Evolutionary conservation across 2,329 filamentous ascomycete genomes (phyloP).

Genomic region (Phyllosticta citriasiana): DNA sequence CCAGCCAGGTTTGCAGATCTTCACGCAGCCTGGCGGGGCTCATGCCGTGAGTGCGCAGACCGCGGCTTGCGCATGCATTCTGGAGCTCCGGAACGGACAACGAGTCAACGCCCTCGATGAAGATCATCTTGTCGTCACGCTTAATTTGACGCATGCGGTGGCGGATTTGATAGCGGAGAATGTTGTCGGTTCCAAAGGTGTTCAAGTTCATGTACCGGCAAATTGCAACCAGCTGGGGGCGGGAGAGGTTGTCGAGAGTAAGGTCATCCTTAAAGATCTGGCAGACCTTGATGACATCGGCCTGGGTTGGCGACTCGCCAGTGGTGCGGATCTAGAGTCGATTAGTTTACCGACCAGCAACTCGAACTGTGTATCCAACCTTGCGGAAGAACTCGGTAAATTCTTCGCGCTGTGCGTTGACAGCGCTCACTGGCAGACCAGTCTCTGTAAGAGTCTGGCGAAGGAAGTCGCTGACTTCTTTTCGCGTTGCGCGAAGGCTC

Average conservation of each 20-base stretch:
- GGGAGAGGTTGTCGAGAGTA: slow-evolving; percentile 90
- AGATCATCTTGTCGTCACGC: slow-evolving; percentile 90
- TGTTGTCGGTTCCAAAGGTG: slow-evolving; percentile 93
- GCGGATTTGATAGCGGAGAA: slow-evolving; percentile 93
- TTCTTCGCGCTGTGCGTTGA: slow-evolving; percentile 82
- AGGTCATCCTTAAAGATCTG: slow-evolving; percentile 98
- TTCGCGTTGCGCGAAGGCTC: slow-evolving; percentile 71
- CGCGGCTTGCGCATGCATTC: slow-evolving; percentile 81
- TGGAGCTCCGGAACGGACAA: slow-evolving; percentile 91
- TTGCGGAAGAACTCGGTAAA: slow-evolving; percentile 97
- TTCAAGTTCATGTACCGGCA: slow-evolving; percentile 98
- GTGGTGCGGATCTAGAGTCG: slow-evolving; percentile 51
- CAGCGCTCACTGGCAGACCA: slow-evolving; percentile 76
- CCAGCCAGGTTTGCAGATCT: slow-evolving; percentile 88
- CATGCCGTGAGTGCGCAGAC: slow-evolving; percentile 84
- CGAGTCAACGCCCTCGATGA: slow-evolving; percentile 84
- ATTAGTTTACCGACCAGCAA: slow-evolving; percentile 1
- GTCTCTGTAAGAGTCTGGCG: slow-evolving; percentile 83
- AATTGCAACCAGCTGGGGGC: slow-evolving; percentile 93
- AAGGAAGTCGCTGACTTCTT: slow-evolving; percentile 87
- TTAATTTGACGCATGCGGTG: slow-evolving; percentile 99
- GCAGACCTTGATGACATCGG: slow-evolving; percentile 97
- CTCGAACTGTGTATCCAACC: slow-evolving; percentile 35
- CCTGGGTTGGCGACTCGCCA: slow-evolving; percentile 74
- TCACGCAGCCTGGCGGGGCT: slow-evolving; percentile 80